These are phyloP conservation scores for Paragyromitra xinjiangensis DNA, from an alignment of 495 filamentous ascomycete species.

Conservation along the genomic window DNA sequence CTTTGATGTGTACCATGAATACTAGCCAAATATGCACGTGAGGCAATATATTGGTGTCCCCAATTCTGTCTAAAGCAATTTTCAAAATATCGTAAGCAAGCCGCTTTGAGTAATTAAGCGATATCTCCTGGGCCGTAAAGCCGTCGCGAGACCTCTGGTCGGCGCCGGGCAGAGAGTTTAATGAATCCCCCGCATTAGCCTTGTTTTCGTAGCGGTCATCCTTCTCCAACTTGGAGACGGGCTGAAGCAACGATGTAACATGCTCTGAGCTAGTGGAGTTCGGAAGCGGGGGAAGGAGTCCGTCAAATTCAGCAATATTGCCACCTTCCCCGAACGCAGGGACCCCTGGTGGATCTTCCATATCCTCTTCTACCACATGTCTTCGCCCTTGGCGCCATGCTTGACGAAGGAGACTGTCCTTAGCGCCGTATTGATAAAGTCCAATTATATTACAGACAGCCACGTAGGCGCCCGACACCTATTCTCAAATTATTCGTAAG, in stretches of 20 bases:
- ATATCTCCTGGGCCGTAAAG: constrained; percentile 50
- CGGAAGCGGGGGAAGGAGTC: constrained; percentile 53
- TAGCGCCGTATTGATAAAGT: constrained; percentile 68
- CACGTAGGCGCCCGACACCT: constrained; percentile 67
- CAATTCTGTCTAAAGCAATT: constrained; percentile 67
- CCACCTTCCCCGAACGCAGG: constrained; percentile 24
- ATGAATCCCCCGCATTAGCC: background rate
- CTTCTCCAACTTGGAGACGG: constrained; percentile 30
- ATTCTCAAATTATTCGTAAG: background rate
- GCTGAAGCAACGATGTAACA: constrained; percentile 47
- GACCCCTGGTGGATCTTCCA: constrained; percentile 37
- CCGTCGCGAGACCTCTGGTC: constrained; percentile 31
- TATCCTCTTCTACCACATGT: constrained; percentile 35
- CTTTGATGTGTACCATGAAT: constrained; percentile 71
- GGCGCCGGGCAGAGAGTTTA: background rate
- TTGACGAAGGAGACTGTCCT: constrained; percentile 60
- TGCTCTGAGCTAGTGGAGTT: constrained; percentile 52
- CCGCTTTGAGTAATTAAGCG: constrained; percentile 49
- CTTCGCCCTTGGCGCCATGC: constrained; percentile 53
- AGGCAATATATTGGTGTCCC: constrained; percentile 72
- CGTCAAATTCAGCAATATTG: constrained; percentile 47
- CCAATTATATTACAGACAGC: constrained; percentile 70
- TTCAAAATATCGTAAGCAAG: constrained; percentile 51
- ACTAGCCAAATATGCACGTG: constrained; percentile 74
- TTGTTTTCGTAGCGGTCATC: constrained; percentile 22